Conservation (phyloP, 352 stramenopile genomes). For the Phytophthora vignae region DNA sequence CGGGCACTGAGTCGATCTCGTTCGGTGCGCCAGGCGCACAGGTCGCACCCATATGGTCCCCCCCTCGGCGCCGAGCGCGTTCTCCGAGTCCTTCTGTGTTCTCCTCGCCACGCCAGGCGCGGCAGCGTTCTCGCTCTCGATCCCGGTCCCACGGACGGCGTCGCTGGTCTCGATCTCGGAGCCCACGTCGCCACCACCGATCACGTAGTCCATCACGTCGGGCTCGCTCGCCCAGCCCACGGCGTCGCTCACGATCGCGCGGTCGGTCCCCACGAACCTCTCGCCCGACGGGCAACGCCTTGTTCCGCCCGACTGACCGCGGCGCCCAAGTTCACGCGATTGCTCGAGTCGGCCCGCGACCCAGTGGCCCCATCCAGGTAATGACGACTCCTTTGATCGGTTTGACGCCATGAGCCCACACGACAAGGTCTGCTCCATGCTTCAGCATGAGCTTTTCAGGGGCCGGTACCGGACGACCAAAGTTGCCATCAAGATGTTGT, state of each 20-base stretch:
- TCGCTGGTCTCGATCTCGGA: too few species aligned
- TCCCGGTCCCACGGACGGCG: too few species aligned
- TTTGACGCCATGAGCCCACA: too few species aligned
- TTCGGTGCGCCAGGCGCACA: neutral
- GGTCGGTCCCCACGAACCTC: neutral
- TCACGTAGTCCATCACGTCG: too few species aligned
- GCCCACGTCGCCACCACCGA: too few species aligned
- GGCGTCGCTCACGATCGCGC: neutral
- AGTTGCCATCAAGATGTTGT: conserved; percentile 22
- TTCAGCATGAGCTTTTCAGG: conserved; percentile 13
- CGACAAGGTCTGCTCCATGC: too few species aligned
- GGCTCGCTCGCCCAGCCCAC: neutral
- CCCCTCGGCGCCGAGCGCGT: neutral
- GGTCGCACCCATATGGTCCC: neutral
- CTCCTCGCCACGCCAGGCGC: too few species aligned
- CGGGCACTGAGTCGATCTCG: neutral
- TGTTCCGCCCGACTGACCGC: neutral
- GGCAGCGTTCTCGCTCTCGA: too few species aligned
- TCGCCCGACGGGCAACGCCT: neutral
- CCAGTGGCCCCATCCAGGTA: too few species aligned
- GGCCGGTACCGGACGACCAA: conserved; percentile 9
- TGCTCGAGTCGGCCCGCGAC: too few species aligned
- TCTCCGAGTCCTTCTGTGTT: neutral
- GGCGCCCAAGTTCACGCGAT: conserved; percentile 1
- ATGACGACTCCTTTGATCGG: too few species aligned